These are phyloP conservation scores for Thielaviopsis populi DNA, from an alignment of 2,329 filamentous ascomycete genomes.

Conservation along the genomic window DNA sequence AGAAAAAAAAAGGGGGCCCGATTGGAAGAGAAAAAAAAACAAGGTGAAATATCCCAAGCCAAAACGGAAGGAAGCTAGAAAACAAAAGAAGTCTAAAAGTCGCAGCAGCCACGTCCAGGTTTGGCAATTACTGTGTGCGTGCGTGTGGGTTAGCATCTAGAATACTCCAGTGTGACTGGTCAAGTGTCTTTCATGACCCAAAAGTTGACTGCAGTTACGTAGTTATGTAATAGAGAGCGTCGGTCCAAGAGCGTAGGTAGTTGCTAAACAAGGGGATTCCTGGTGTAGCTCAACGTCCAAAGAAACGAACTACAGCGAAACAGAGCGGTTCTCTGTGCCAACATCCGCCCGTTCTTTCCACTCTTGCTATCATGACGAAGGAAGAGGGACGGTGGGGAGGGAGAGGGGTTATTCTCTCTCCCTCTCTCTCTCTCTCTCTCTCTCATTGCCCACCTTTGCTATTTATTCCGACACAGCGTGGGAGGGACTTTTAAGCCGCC, in stretches of 20 bases:
- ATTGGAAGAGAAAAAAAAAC: background rate
- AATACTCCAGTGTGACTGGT: background rate
- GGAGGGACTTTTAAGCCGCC: background rate
- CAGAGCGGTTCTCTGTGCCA: too few relatives aligned
- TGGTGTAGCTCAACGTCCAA: too few relatives aligned
- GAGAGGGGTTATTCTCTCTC: background rate
- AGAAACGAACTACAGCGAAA: too few relatives aligned
- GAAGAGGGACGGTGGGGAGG: background rate
- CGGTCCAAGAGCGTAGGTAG: too few relatives aligned
- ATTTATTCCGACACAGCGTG: background rate
- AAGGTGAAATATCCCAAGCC: conserved; percentile 2
- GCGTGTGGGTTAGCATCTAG: background rate
- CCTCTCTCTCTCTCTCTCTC: too few relatives aligned
- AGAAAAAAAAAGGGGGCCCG: background rate
- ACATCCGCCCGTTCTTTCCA: too few relatives aligned
- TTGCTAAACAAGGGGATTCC: too few relatives aligned
- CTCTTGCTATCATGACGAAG: background rate
- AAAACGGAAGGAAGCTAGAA: conserved; percentile 3
- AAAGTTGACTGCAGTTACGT: too few relatives aligned
- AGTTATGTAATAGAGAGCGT: too few relatives aligned
- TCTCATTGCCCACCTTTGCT: background rate
- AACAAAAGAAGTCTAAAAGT: background rate
- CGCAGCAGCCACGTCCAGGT: background rate
- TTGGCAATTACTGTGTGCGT: background rate
- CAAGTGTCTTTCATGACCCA: too few relatives aligned